These are phyloP conservation scores for Selaginella tamariscina DNA, from an alignment of 75 land plant genomes.

Conservation along the genomic window DNA sequence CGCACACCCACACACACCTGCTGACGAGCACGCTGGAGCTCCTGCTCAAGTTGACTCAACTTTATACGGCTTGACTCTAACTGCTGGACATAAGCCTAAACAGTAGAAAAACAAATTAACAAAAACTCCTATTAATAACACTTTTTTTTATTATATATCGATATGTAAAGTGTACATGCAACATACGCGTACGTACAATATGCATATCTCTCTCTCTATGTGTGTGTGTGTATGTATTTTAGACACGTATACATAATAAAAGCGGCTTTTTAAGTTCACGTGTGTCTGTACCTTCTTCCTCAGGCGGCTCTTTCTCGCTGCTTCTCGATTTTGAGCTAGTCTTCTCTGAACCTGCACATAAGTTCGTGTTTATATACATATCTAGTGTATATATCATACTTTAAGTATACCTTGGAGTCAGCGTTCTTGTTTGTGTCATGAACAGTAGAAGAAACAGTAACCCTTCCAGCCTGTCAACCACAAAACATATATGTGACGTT, in stretches of 20 bases:
- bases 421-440: neutral
- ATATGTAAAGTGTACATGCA: too few species aligned
- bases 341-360: neutral
- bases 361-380: neutral
- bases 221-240: too few species aligned
- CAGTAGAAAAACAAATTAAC: neutral
- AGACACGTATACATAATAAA: too few species aligned
- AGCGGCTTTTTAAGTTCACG: too few species aligned
- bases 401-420: neutral
- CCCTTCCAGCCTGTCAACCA: neutral
- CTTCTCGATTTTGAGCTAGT: slow-evolving; percentile 11
- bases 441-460: neutral
- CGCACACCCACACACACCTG: too few species aligned
- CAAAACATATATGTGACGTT: neutral
- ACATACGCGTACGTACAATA: too few species aligned
- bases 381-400: neutral
- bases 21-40: slow-evolving; percentile 10
- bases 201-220: too few species aligned
- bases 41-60: slow-evolving; percentile 9
- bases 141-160: too few species aligned
- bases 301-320: slow-evolving; percentile 8
- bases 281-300: neutral
- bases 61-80: slow-evolving; percentile 2
- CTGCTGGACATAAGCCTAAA: slow-evolving; percentile 10
- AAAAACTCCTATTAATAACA: neutral